phyloP scores from a whole-genome alignment of 805 yeast genomes.

The Schwanniomyces yamadae region DNA sequence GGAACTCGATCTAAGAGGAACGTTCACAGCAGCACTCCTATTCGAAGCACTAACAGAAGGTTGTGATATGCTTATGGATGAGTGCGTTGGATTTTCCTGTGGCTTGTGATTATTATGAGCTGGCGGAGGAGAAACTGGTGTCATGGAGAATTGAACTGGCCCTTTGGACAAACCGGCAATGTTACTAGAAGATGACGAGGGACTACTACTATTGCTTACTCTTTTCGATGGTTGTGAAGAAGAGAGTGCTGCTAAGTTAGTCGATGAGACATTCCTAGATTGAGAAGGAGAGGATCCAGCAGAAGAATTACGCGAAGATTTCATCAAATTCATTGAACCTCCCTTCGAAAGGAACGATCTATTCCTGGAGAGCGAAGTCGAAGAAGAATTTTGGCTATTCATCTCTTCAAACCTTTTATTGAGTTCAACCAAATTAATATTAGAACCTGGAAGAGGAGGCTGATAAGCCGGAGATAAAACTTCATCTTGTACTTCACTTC shows the following conservation, averaged over 20 bases:
- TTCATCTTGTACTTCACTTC: slow-evolving; percentile 46
- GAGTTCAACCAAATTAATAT: slow-evolving; percentile 31
- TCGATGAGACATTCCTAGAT: slow-evolving; percentile 37
- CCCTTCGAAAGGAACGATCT: slow-evolving; percentile 26
- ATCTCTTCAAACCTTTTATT: slow-evolving; percentile 28
- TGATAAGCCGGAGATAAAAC: slow-evolving; percentile 73
- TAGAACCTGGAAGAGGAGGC: slow-evolving; percentile 47
- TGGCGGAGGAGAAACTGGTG: slow-evolving; percentile 10
- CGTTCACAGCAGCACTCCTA: slow-evolving; percentile 21
- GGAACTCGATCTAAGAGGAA: slow-evolving; percentile 19
- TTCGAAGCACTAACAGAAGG: slow-evolving; percentile 33
- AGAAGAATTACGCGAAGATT: slow-evolving; percentile 22
- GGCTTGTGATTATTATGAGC: slow-evolving; percentile 6
- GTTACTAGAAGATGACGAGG: slow-evolving; percentile 7
- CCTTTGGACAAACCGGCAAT: slow-evolving; percentile 1
- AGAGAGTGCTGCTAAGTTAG: slow-evolving; percentile 21
- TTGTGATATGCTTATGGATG: slow-evolving; percentile 13
- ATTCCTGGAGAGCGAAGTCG: slow-evolving; percentile 11
- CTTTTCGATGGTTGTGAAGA: slow-evolving; percentile 11
- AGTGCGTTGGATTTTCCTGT: slow-evolving; percentile 7
- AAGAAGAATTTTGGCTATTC: slow-evolving; percentile 5
- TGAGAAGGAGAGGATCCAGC: slow-evolving; percentile 38
- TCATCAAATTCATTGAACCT: slow-evolving; percentile 23
- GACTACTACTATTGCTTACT: slow-evolving; percentile 6
- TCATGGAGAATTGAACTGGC: slow-evolving; percentile 9